Conservation (phyloP, 2,329 filamentous ascomycete species). For the Arachnomyces sp. region DNA sequence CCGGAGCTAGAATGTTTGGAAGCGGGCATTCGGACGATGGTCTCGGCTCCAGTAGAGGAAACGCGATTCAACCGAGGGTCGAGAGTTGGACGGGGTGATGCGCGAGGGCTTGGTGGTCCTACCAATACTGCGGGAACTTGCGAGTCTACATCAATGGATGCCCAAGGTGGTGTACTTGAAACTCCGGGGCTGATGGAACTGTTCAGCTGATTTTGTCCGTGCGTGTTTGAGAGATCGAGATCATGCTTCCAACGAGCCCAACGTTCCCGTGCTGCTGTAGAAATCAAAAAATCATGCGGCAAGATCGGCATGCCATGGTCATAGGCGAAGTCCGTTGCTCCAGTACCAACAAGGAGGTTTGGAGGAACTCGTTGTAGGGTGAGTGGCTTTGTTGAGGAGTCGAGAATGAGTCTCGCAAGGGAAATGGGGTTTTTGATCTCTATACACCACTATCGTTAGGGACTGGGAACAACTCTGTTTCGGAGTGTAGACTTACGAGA, state of each 20-base stretch:
- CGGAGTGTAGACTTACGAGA: constrained; percentile 56
- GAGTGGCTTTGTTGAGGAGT: constrained; percentile 67
- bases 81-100: too few relatives aligned
- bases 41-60: too few relatives aligned
- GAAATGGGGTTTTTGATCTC: constrained; percentile 90
- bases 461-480: constrained; percentile 7
- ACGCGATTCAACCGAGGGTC: too few relatives aligned
- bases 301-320: constrained; percentile 67
- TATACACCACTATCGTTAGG: constrained; percentile 30
- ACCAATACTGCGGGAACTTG: too few relatives aligned
- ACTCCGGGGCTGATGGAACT: too few relatives aligned
- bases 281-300: constrained; percentile 71
- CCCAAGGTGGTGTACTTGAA: too few relatives aligned
- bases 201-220: constrained; percentile 24
- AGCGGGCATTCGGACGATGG: too few relatives aligned
- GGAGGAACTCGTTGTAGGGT: constrained; percentile 83
- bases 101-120: too few relatives aligned
- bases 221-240: constrained; percentile 53
- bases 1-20: too few relatives aligned
- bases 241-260: constrained; percentile 71
- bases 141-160: too few relatives aligned
- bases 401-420: constrained; percentile 73
- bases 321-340: constrained; percentile 77
- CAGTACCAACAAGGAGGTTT: constrained; percentile 79
- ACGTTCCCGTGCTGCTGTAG: constrained; percentile 67